These are phyloP conservation scores for Cyphellophora europaea DNA, from an alignment of 2,329 filamentous ascomycete genomes.

Conservation along the genomic window DNA sequence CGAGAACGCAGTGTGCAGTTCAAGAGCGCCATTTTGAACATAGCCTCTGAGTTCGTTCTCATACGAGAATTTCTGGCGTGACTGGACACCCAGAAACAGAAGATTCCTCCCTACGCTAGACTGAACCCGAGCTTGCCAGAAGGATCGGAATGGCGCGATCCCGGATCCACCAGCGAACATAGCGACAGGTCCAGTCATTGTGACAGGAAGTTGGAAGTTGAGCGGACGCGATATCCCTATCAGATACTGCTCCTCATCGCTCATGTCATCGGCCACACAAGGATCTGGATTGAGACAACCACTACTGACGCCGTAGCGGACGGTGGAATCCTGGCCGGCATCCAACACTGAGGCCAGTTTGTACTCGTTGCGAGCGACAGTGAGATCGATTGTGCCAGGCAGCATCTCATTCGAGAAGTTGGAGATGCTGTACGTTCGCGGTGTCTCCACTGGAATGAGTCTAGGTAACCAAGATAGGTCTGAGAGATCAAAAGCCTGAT, in stretches of 20 bases:
- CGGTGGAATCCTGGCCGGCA: not conserved
- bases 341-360: slow-evolving; percentile 5
- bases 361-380: slow-evolving; percentile 7
- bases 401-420: slow-evolving; percentile 3
- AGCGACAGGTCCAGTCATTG: too few relatives aligned
- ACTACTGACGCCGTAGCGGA: slow-evolving; percentile 7
- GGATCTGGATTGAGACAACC: slow-evolving; percentile 11
- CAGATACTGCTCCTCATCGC: slow-evolving; percentile 8
- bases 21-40: slow-evolving; percentile 7
- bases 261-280: not conserved
- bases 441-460: slow-evolving; percentile 8
- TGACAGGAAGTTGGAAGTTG: too few relatives aligned
- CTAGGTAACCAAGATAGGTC: slow-evolving; percentile 11
- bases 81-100: too few relatives aligned
- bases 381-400: slow-evolving; percentile 7
- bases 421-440: slow-evolving; percentile 11
- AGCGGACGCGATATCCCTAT: too few relatives aligned
- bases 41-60: slow-evolving; percentile 9
- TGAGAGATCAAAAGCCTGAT: slow-evolving; percentile 6
- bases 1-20: too few relatives aligned
- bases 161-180: too few relatives aligned
- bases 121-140: too few relatives aligned
- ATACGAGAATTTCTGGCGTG: too few relatives aligned
- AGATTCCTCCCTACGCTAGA: too few relatives aligned
- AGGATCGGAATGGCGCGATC: too few relatives aligned